A percentile compares a stretch with the other conserved stretches of the same genome.
Conservation (phyloP, 208 protist species). For the Leishmania braziliensis region DNA sequence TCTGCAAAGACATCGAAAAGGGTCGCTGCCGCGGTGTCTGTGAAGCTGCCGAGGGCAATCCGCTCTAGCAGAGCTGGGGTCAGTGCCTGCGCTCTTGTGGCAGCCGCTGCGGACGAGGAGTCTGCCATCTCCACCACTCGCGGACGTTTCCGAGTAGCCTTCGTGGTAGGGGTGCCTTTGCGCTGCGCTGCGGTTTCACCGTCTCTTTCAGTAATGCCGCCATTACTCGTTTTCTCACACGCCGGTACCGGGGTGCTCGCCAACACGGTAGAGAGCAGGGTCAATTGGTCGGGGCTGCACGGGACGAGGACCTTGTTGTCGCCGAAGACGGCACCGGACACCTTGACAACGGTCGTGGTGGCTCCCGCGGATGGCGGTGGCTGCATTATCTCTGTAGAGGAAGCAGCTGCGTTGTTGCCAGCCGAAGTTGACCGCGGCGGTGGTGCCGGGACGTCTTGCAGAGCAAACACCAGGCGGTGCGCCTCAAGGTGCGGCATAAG, state of each 20-base stretch:
- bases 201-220: background rate
- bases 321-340: constrained; percentile 45
- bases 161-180: background rate
- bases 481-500: constrained; percentile 31
- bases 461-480: constrained; percentile 10
- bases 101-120: background rate
- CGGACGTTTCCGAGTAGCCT: constrained; percentile 14
- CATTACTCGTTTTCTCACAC: background rate
- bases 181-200: background rate
- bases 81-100: constrained; percentile 12
- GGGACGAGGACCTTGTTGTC: constrained; percentile 65
- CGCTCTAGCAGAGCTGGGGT: constrained; percentile 51
- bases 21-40: constrained; percentile 39
- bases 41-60: constrained; percentile 71
- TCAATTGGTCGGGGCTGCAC: constrained; percentile 55
- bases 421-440: background rate
- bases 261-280: constrained; percentile 48
- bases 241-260: background rate
- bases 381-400: background rate
- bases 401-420: background rate
- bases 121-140: background rate
- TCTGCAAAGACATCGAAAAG: constrained; percentile 47
- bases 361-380: background rate
- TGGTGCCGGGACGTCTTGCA: constrained; percentile 23
- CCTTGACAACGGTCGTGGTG: constrained; percentile 22